Percentiles rank a stretch among this genome's conserved stretches.
These are phyloP conservation scores for Lactifluus pinguis DNA, from an alignment of 768 basidiomycete genomes.

Conservation along the genomic window DNA sequence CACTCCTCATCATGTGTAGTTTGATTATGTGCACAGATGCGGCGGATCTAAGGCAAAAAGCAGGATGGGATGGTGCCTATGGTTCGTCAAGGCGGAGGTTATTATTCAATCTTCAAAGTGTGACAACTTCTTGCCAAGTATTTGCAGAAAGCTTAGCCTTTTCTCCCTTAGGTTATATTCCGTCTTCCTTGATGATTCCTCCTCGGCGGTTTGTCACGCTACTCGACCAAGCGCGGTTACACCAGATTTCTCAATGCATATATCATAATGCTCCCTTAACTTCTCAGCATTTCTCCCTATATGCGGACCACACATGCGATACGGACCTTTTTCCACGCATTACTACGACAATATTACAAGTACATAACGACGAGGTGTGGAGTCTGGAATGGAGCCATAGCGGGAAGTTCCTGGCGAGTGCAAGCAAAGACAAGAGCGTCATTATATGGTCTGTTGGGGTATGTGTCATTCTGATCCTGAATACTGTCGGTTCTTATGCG, in stretches of 20 bases:
- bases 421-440: constrained; percentile 77
- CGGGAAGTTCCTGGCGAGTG: constrained; percentile 76
- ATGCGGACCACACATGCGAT: constrained; percentile 78
- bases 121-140: constrained; percentile 18
- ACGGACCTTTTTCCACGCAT: constrained; percentile 74
- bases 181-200: constrained; percentile 88
- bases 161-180: constrained; percentile 63
- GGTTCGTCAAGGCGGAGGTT: constrained; percentile 71
- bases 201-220: constrained; percentile 79
- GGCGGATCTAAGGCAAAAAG: constrained; percentile 71
- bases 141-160: neutral
- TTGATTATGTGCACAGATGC: constrained; percentile 83
- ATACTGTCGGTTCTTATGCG: neutral
- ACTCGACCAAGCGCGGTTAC: constrained; percentile 71
- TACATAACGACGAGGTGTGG: constrained; percentile 94
- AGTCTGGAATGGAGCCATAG: constrained; percentile 91
- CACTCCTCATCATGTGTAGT: constrained; percentile 7
- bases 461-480: constrained; percentile 26
- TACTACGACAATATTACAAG: constrained; percentile 77
- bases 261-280: constrained; percentile 73
- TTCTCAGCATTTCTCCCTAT: constrained; percentile 63
- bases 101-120: constrained; percentile 77
- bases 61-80: constrained; percentile 83
- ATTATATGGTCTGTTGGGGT: constrained; percentile 88
- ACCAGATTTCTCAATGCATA: constrained; percentile 74